phyloP scores from a whole-genome alignment of 1,284 basidiomycete genomes.

The Tilletiaria anomala region DNA sequence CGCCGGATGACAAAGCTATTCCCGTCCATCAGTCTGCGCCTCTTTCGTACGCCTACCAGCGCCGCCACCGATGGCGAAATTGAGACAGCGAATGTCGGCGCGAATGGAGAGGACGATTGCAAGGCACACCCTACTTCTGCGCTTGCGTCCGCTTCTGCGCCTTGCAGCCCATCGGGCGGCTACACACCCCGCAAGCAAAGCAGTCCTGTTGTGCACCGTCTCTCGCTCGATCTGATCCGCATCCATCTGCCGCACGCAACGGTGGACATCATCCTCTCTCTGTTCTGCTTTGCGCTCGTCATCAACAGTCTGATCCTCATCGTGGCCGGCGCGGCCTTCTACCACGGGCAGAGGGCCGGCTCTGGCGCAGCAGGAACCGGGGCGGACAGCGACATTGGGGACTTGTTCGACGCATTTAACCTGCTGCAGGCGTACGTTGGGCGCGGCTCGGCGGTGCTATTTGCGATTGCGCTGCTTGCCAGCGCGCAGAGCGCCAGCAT shows the following conservation, averaged over 20 bases:
- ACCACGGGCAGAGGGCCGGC: conserved; percentile 12
- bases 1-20: no score
- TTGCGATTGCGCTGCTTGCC: conserved; percentile 42
- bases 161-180: no score
- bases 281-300: conserved; percentile 46
- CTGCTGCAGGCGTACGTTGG: conserved; percentile 22
- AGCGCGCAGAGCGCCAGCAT: conserved; percentile 84
- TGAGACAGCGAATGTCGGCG: no score
- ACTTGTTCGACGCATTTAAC: conserved; percentile 29
- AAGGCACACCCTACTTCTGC: neutral
- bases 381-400: conserved; percentile 15
- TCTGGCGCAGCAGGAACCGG: conserved; percentile 1
- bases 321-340: conserved; percentile 45
- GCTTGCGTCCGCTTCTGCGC: neutral
- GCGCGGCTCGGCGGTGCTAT: conserved; percentile 20
- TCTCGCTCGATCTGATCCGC: conserved; percentile 7
- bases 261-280: conserved; percentile 35
- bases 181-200: no score
- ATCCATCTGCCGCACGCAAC: conserved; percentile 32
- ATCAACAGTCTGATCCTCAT: conserved; percentile 64
- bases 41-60: no score
- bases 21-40: no score
- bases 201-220: no score
- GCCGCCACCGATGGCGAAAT: no score
- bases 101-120: no score